These are phyloP conservation scores for Juglanconis oblonga DNA, from an alignment of 2,329 filamentous ascomycete genomes.

Conservation along the genomic window DNA sequence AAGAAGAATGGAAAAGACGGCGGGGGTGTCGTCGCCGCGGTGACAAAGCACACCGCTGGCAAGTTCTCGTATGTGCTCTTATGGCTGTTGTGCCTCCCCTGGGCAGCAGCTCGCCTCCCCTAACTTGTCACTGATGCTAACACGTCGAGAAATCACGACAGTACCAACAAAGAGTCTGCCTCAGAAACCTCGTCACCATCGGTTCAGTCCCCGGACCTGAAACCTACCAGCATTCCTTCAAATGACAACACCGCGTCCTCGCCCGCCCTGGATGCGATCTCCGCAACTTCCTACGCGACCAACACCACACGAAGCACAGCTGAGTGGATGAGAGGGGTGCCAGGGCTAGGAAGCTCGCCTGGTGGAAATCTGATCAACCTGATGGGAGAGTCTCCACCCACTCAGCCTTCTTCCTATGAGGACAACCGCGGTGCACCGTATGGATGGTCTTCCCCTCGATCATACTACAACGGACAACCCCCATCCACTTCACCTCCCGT, in stretches of 20 bases:
- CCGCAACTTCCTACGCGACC: slow-evolving; percentile 46
- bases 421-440: slow-evolving; percentile 42
- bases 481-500: slow-evolving; percentile 39
- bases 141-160: slow-evolving; percentile 25
- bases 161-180: slow-evolving; percentile 28
- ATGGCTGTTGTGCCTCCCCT: slow-evolving; percentile 24
- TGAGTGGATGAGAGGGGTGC: slow-evolving; percentile 40
- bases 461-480: slow-evolving; percentile 42
- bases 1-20: slow-evolving; percentile 54
- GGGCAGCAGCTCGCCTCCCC: slow-evolving; percentile 6
- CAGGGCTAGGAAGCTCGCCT: slow-evolving; percentile 48
- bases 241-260: slow-evolving; percentile 43
- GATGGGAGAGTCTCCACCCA: slow-evolving; percentile 51
- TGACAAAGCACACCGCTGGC: slow-evolving; percentile 50
- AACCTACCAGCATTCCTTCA: slow-evolving; percentile 35
- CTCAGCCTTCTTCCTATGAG: slow-evolving; percentile 51
- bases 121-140: slow-evolving; percentile 22
- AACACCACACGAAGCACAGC: slow-evolving; percentile 46
- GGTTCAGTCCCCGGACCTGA: slow-evolving; percentile 44
- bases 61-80: slow-evolving; percentile 47
- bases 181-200: slow-evolving; percentile 44
- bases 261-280: slow-evolving; percentile 47
- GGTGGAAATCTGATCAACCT: slow-evolving; percentile 47
- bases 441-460: slow-evolving; percentile 45
- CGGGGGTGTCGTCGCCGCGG: slow-evolving; percentile 50